Percentiles rank a stretch among this genome's conserved stretches.
These are phyloP conservation scores for Rosa chinensis DNA, from an alignment of 306 rosid species.

Conservation along the genomic window DNA sequence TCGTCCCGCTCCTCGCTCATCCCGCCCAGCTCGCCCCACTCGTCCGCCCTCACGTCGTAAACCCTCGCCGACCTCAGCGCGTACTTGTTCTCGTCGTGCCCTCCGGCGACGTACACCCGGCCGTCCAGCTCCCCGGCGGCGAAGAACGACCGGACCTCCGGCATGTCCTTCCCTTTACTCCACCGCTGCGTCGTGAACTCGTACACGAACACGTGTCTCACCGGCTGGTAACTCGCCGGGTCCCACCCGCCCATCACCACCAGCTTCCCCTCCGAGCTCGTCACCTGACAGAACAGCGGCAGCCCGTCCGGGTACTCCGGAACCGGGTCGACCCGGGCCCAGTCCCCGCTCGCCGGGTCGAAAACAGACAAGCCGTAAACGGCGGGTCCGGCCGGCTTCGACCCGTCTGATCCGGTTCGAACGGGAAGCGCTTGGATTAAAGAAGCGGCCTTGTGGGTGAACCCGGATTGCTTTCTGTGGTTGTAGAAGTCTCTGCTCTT, in stretches of 20 bases:
- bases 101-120: slow-evolving; percentile 44
- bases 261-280: slow-evolving; percentile 51
- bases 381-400: slow-evolving; percentile 23
- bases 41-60: slow-evolving; percentile 36
- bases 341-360: slow-evolving; percentile 35
- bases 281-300: slow-evolving; percentile 49
- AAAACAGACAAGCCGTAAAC: slow-evolving; percentile 40
- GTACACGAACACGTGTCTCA: slow-evolving; percentile 45
- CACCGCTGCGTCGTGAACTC: slow-evolving; percentile 44
- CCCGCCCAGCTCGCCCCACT: slow-evolving; percentile 40
- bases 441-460: slow-evolving; percentile 37
- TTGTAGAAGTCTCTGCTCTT: slow-evolving; percentile 37
- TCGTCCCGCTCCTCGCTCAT: slow-evolving; percentile 58
- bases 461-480: slow-evolving; percentile 35
- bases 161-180: slow-evolving; percentile 46
- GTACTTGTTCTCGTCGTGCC: slow-evolving; percentile 58
- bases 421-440: slow-evolving; percentile 43
- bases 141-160: slow-evolving; percentile 46
- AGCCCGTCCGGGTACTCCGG: slow-evolving; percentile 49
- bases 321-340: slow-evolving; percentile 45
- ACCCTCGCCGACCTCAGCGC: slow-evolving; percentile 46
- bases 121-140: slow-evolving; percentile 41
- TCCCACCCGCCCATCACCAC: slow-evolving; percentile 68
- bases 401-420: neutral
- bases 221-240: slow-evolving; percentile 48